Evolutionary conservation across 2,329 filamentous ascomycete species (phyloP).

Genomic region (Esteya vermicola): DNA sequence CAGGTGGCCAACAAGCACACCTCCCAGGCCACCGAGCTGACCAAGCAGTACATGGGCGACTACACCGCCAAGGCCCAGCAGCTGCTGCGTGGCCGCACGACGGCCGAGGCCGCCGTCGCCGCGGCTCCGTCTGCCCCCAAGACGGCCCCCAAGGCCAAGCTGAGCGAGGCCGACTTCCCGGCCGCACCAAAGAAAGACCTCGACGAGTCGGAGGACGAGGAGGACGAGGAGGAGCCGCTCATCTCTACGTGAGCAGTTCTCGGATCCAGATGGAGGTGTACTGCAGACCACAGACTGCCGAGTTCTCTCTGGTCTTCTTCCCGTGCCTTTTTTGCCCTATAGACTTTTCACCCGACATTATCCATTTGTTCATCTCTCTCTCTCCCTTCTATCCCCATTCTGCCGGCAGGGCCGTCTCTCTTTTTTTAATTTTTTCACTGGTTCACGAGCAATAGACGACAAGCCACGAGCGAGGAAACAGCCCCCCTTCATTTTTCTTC

Average conservation of each 20-base stretch:
- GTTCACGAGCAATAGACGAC: slow-evolving; percentile 8
- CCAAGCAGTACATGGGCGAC: slow-evolving; percentile 55
- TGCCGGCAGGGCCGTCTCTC: slow-evolving; percentile 9
- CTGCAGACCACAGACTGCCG: too few species aligned
- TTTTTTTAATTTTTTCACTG: not conserved
- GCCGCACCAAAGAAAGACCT: slow-evolving; percentile 30
- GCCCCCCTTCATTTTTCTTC: slow-evolving; percentile 1
- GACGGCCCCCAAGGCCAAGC: slow-evolving; percentile 7
- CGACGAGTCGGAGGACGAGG: slow-evolving; percentile 21
- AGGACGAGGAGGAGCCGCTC: slow-evolving; percentile 18
- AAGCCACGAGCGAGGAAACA: slow-evolving; percentile 6
- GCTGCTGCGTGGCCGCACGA: slow-evolving; percentile 36
- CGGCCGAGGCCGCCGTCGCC: not conserved
- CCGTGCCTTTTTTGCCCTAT: too few species aligned
- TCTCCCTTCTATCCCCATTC: slow-evolving; percentile 1
- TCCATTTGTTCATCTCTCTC: not conserved
- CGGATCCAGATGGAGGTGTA: too few species aligned
- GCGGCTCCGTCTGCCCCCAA: slow-evolving; percentile 5
- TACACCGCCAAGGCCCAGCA: slow-evolving; percentile 55
- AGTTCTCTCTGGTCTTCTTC: too few species aligned
- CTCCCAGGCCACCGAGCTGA: slow-evolving; percentile 44
- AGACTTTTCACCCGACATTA: not conserved
- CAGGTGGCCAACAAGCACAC: slow-evolving; percentile 50
- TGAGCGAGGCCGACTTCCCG: slow-evolving; percentile 34
- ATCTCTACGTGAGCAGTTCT: too few species aligned